These are phyloP conservation scores for Nakataea oryzae DNA, from an alignment of 2,329 filamentous ascomycete genomes.

Conservation along the genomic window DNA sequence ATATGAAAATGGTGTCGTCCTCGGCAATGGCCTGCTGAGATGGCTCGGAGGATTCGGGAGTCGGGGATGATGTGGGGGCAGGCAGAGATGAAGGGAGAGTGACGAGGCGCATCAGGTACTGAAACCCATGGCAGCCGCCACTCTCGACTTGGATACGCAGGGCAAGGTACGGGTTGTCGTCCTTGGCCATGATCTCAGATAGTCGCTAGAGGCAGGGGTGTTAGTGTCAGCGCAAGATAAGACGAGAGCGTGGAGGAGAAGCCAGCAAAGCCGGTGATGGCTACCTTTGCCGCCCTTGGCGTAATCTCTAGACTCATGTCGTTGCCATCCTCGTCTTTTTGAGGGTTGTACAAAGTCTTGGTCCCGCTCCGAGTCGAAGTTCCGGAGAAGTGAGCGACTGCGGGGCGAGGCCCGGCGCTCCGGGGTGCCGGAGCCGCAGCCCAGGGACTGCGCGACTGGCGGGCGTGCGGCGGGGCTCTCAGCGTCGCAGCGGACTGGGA, in stretches of 20 bases:
- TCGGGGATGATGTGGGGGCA: neutral
- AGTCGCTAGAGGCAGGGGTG: slow-evolving; percentile 43
- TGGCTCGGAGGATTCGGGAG: slow-evolving; percentile 14
- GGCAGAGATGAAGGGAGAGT: slow-evolving; percentile 35
- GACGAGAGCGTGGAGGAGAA: neutral
- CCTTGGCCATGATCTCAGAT: slow-evolving; percentile 62
- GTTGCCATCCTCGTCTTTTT: slow-evolving; percentile 73
- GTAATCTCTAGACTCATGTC: slow-evolving; percentile 78
- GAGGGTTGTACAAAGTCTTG: slow-evolving; percentile 55
- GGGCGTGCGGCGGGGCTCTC: neutral
- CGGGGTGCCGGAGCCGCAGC: neutral
- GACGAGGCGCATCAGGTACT: slow-evolving; percentile 87
- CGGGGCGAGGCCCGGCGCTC: neutral
- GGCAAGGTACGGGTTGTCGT: slow-evolving; percentile 67
- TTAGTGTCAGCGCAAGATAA: slow-evolving; percentile 2
- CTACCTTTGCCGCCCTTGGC: slow-evolving; percentile 66
- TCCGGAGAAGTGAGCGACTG: slow-evolving; percentile 21
- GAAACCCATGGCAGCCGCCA: slow-evolving; percentile 94
- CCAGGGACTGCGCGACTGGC: neutral
- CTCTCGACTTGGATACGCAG: slow-evolving; percentile 89
- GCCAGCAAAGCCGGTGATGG: slow-evolving; percentile 13
- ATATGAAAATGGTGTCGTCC: slow-evolving; percentile 84
- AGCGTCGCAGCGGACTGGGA: slow-evolving; percentile 3
- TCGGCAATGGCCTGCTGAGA: slow-evolving; percentile 34
- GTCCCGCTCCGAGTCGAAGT: slow-evolving; percentile 29